Evolutionary conservation across 768 basidiomycete species (phyloP).

Genomic region (Nevesoporus exiguus): DNA sequence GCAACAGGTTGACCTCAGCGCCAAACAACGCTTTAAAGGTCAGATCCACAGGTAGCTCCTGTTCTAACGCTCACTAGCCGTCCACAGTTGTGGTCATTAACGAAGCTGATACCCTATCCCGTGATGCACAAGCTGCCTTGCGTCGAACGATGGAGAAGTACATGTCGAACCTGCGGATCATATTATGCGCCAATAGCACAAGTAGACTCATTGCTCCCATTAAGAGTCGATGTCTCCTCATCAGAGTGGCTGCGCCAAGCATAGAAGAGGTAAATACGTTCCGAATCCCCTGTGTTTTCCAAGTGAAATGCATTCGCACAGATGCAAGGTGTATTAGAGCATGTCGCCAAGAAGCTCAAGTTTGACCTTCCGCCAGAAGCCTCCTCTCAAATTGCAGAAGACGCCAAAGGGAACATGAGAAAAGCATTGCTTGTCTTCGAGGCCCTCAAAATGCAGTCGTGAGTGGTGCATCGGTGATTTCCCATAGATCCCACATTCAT

Average conservation of each 20-base stretch:
- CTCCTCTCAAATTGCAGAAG: slow-evolving; percentile 68
- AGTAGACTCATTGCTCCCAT: slow-evolving; percentile 96
- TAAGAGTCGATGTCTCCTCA: slow-evolving; percentile 88
- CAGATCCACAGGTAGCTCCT: not conserved
- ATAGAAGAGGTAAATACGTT: slow-evolving; percentile 59
- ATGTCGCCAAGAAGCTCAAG: slow-evolving; percentile 76
- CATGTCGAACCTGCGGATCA: slow-evolving; percentile 96
- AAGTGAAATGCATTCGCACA: slow-evolving; percentile 29
- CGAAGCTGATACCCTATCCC: slow-evolving; percentile 90
- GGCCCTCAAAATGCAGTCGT: slow-evolving; percentile 97
- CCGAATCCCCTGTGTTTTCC: not conserved
- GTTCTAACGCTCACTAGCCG: not conserved
- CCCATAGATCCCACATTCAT: not conserved
- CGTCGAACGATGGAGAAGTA: slow-evolving; percentile 99
- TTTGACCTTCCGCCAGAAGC: slow-evolving; percentile 81
- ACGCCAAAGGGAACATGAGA: slow-evolving; percentile 86
- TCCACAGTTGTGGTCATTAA: slow-evolving; percentile 91
- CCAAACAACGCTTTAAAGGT: slow-evolving; percentile 98
- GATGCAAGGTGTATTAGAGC: slow-evolving; percentile 77
- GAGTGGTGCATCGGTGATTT: slow-evolving; percentile 34
- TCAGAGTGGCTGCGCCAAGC: slow-evolving; percentile 88
- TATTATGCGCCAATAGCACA: slow-evolving; percentile 94
- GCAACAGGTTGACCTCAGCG: slow-evolving; percentile 94
- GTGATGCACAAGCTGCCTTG: slow-evolving; percentile 96
- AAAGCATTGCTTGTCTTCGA: slow-evolving; percentile 95